Percentiles rank a stretch among this genome's conserved stretches.
Evolutionary conservation across 1,284 basidiomycete species (phyloP).

Genomic region (Apiotrichum sp.): DNA sequence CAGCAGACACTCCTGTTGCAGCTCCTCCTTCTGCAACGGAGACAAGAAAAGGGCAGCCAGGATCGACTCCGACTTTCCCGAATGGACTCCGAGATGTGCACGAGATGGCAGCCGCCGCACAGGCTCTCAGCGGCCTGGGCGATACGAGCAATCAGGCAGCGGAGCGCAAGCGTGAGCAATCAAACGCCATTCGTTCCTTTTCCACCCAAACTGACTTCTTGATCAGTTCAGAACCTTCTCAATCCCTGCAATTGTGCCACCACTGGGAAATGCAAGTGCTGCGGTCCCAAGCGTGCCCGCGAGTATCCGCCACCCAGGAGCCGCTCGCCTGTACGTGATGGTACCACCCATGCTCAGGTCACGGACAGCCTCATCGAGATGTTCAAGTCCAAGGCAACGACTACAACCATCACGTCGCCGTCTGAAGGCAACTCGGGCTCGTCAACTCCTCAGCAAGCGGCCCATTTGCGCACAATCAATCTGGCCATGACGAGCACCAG

Average conservation of each 20-base stretch:
- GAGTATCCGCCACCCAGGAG: not conserved
- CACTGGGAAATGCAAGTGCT: conserved; percentile 54
- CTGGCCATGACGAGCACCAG: conserved; percentile 11
- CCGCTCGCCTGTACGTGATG: not conserved
- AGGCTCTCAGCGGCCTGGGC: conserved; percentile 33
- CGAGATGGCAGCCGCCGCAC: conserved; percentile 43
- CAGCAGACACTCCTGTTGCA: not conserved
- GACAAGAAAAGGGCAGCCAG: conserved; percentile 39
- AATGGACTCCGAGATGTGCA: conserved; percentile 47
- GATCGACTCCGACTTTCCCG: conserved; percentile 41
- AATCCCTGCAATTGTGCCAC: conserved; percentile 49
- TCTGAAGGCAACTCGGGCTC: conserved; percentile 10
- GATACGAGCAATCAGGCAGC: conserved; percentile 24
- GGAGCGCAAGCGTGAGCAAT: conserved; percentile 27
- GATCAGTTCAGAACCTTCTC: conserved; percentile 31
- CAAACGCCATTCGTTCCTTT: too few relatives aligned
- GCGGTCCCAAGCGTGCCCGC: conserved; percentile 44
- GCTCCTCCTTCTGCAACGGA: conserved; percentile 9
- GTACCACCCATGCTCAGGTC: conserved; percentile 9
- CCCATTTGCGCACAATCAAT: conserved; percentile 3
- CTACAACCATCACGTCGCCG: not conserved
- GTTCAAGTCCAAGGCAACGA: conserved; percentile 27
- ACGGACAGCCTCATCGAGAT: conserved; percentile 31
- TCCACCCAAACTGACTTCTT: not conserved
- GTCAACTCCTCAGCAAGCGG: conserved; percentile 9